Evolutionary conservation across 345 rosid species (phyloP).

Genomic region (Gossypium stocksii): DNA sequence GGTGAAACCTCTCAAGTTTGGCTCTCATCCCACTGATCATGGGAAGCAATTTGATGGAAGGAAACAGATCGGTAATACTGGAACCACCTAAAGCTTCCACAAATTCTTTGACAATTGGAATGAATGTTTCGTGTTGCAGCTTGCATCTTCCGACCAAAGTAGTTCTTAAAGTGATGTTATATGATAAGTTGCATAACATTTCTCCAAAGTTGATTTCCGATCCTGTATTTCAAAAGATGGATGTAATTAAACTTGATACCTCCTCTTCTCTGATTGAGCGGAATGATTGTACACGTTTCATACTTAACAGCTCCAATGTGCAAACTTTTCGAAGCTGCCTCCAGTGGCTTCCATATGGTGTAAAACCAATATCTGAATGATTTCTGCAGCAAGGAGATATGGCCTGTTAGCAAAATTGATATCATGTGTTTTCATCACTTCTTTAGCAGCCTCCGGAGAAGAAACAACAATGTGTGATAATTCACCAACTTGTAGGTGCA

Average conservation of each 20-base stretch:
- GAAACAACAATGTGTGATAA: not conserved
- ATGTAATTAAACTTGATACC: not conserved
- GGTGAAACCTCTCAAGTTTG: not conserved
- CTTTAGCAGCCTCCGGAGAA: not conserved
- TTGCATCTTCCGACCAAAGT: not conserved
- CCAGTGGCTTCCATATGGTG: not conserved
- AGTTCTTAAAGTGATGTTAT: not conserved
- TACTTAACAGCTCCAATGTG: not conserved
- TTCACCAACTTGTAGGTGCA: constrained; percentile 2
- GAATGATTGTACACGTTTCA: not conserved
- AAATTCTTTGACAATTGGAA: not conserved
- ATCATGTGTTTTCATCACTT: constrained; percentile 4
- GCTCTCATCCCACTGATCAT: not conserved
- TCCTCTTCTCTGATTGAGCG: not conserved
- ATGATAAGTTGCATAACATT: not conserved
- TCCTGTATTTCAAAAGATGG: not conserved
- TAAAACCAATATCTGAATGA: not conserved
- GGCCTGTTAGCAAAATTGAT: not conserved
- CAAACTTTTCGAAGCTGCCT: not conserved
- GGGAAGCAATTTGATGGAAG: not conserved
- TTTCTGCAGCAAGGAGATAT: not conserved
- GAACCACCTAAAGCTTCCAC: not conserved
- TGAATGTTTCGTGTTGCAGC: not conserved
- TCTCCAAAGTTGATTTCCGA: not conserved
- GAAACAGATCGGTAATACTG: not conserved